Base-by-base conservation (phyloP, 805 yeast species). In the Monosporozyma aerobia region DNA sequence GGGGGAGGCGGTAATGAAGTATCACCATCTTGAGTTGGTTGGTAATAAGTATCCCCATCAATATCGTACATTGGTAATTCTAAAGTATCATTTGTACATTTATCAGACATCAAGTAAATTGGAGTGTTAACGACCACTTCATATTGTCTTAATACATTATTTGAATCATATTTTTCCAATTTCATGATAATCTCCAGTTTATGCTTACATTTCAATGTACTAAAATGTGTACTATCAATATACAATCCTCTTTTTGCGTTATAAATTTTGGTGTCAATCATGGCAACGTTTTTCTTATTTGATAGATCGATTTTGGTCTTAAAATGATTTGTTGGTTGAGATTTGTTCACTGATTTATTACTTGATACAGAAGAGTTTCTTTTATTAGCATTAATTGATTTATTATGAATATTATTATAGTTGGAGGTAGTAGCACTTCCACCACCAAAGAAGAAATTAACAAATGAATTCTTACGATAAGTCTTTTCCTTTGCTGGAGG, bases 101-200 rank as follows among this genome's bases (percentile, higher is more conserved):
- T 57, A 35, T 70, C 70, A 11, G 81, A 77, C n/a, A 79, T 69
- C 19, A 80, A 63, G 32, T 77, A 74, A 39, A 86, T 73, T 0
- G 94, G 94, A 0, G 92, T 85, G 62, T 86, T 94, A 41, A 86
- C 85, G 45, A 86, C 79, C 22, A 86, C 90, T 59, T 86, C 95
- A 61, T 82, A 86, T 64, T 86, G 90, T 59, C 84, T 89, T 70
- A 80, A 68, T 56, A 77, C 78, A 4, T 59, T 56, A 11, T 44
- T 33, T 3, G 68, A 63, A 54, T 82, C 85, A 1, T 81, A 81
- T 58, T 77, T 81, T 11, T 87, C 79, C 29, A 86, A 79, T 53
- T 94, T 71, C 53, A 86, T 76, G 59, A 85, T 80, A 4, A 86
- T 76, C 63, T 86, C 94, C 49, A 86, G 65, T 49, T 90, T 72